Conservation (phyloP, 176 grass and related monocot genomes). For the Avena insularis region DNA sequence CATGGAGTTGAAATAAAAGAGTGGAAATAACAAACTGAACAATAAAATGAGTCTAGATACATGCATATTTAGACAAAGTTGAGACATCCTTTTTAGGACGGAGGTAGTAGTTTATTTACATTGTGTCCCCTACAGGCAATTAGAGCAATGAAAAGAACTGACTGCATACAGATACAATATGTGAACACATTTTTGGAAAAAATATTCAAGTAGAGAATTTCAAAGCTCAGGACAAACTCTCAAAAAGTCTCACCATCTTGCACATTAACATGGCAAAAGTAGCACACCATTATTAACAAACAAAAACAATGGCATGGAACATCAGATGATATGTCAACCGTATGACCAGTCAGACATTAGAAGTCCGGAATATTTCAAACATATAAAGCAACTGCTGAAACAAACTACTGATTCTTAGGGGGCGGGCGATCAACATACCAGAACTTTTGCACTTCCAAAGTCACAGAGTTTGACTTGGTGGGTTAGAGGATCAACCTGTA, state of each 20-base stretch:
- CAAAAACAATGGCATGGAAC: not conserved
- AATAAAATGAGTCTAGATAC: not conserved
- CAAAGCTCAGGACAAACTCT: not conserved
- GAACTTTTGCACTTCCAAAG: slow-evolving; percentile 98
- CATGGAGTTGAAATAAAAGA: not conserved
- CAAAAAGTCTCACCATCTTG: not conserved
- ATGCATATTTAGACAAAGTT: no score
- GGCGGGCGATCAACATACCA: slow-evolving; percentile 63
- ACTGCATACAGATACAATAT: not conserved
- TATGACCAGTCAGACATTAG: not conserved
- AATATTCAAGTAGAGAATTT: slow-evolving; percentile 12
- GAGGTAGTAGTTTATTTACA: not conserved
- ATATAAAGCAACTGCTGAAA: slow-evolving; percentile 4
- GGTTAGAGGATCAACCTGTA: slow-evolving; percentile 94
- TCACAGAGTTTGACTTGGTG: slow-evolving; percentile 99
- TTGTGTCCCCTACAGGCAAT: no score
- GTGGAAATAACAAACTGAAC: not conserved
- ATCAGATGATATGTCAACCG: slow-evolving; percentile 3
- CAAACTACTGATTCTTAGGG: not conserved
- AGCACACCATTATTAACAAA: not conserved
- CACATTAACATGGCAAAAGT: slow-evolving; percentile 3
- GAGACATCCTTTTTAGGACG: no score
- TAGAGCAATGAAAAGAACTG: no score
- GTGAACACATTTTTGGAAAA: slow-evolving; percentile 19
- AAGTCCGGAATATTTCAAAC: slow-evolving; percentile 4